Evolutionary conservation across 257 asterid species (phyloP), one percentile per base, ranked within the genome.

Genomic region (Solanum infundibuliforme): DNA sequence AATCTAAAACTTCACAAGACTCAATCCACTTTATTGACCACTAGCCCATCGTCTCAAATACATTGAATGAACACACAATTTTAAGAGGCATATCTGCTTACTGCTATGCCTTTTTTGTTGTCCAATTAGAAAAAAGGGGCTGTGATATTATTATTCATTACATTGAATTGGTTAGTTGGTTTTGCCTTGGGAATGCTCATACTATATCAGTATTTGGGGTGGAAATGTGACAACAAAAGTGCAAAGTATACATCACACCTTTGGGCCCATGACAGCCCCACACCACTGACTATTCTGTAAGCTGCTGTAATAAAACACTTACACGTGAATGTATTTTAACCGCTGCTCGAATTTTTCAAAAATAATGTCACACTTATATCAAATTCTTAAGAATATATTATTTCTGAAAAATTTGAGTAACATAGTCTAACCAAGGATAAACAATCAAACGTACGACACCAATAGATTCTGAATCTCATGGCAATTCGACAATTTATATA

Each of bases 21-120:
- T 71, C 6, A 4, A 16, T 2, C 5, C 12, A 7, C 13, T 31
- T 71, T 71, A 71, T 71, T 71, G 0, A 31, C 0, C 3, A 14
- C 23, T 69, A 6, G 23, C 1, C 0, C 6, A 0, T 0, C 0
- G 0, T 3, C 5, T 3, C 8, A 1, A 23, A 13, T 71, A 7
- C 39, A 31, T 31, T 38, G 39, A 81, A 46, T 29, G 66, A 27
- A 27, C 85, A 27, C 39, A 25, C 23, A 81, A 16, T 14, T 43
- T 46, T 8, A 81, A 81, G 68, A 29, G 32, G 35, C 39, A 77
- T 39, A 10, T 81, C 66, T 81, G 39, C 85, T 79, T 43, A 79
- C 85, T 43, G 85, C 85, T 9, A 8, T 79, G 85, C 85, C 85
- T 46, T 16, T 81, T 81, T 73, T 16, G 16, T 81, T 81, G 85